Conservation (phyloP, 495 filamentous ascomycete genomes). For the Niebla homalea region DNA sequence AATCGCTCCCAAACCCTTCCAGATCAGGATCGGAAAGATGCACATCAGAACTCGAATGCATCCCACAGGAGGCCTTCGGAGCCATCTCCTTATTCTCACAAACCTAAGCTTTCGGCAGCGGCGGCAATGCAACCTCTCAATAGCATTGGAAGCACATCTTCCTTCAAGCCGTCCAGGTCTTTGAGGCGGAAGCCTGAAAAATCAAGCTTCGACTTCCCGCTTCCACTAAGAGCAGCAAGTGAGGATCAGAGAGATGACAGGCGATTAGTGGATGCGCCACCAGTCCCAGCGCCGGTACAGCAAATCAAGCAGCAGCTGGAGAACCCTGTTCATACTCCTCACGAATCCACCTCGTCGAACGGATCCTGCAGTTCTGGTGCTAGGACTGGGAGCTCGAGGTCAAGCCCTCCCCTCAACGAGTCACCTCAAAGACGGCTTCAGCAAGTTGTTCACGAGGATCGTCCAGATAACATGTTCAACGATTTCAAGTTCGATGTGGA, state of each 20-base stretch:
- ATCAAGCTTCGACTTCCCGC: background rate
- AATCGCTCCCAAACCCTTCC: slow-evolving; percentile 46
- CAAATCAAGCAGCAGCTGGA: slow-evolving; percentile 37
- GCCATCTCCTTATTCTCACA: slow-evolving; percentile 7
- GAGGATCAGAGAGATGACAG: background rate
- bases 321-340: slow-evolving; percentile 47
- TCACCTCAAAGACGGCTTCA: background rate
- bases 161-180: slow-evolving; percentile 16
- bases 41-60: slow-evolving; percentile 11
- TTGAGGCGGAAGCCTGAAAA: background rate
- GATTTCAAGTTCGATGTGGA: slow-evolving; percentile 20
- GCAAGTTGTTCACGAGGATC: slow-evolving; percentile 7
- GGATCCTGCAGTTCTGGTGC: slow-evolving; percentile 51
- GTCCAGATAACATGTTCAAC: slow-evolving; percentile 26
- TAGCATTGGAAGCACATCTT: slow-evolving; percentile 19
- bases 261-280: slow-evolving; percentile 6
- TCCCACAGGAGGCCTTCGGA: slow-evolving; percentile 8
- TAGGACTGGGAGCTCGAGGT: slow-evolving; percentile 58
- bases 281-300: slow-evolving; percentile 25
- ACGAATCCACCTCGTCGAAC: slow-evolving; percentile 55
- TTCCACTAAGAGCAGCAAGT: background rate
- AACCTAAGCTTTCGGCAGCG: slow-evolving; percentile 10
- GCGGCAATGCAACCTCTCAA: slow-evolving; percentile 25
- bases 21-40: slow-evolving; percentile 17
- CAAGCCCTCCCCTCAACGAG: slow-evolving; percentile 36